Conservation (phyloP, 1,284 basidiomycete genomes). For the Pyrrhoderma lamaoense region DNA sequence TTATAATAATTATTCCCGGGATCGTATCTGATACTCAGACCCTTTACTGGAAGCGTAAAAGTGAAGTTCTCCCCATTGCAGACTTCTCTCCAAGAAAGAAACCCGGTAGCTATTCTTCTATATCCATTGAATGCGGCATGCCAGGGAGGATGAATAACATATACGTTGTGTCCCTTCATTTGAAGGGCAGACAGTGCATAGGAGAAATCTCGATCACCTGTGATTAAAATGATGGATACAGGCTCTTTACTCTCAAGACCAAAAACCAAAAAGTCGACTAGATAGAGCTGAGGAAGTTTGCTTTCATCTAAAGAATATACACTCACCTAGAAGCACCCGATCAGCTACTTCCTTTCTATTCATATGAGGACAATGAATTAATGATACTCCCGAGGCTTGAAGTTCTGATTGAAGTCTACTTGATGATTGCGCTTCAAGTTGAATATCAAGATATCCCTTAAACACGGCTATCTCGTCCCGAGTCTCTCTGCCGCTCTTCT, state of each 20-base stretch:
- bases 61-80: not conserved
- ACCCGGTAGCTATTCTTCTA: not conserved
- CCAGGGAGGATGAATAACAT: constrained; percentile 37
- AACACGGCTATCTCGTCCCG: constrained; percentile 3
- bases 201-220: constrained; percentile 52
- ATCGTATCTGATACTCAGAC: too few species aligned
- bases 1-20: too few species aligned
- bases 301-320: not conserved
- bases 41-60: not conserved
- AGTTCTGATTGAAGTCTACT: not conserved
- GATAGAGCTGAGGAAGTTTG: not conserved
- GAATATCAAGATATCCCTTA: constrained; percentile 10
- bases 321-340: constrained; percentile 1
- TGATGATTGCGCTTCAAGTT: not conserved
- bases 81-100: not conserved
- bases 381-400: constrained; percentile 7
- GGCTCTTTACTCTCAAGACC: constrained; percentile 49
- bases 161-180: constrained; percentile 40
- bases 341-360: constrained; percentile 9
- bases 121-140: not conserved
- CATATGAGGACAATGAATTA: constrained; percentile 5
- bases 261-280: constrained; percentile 54
- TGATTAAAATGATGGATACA: constrained; percentile 46
- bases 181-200: constrained; percentile 48
- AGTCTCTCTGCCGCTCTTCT: not conserved